Evolutionary conservation across 2,329 filamentous ascomycete genomes (phyloP), one percentile per base, ranked within the genome.

Genomic region (Helotiales sp.): DNA sequence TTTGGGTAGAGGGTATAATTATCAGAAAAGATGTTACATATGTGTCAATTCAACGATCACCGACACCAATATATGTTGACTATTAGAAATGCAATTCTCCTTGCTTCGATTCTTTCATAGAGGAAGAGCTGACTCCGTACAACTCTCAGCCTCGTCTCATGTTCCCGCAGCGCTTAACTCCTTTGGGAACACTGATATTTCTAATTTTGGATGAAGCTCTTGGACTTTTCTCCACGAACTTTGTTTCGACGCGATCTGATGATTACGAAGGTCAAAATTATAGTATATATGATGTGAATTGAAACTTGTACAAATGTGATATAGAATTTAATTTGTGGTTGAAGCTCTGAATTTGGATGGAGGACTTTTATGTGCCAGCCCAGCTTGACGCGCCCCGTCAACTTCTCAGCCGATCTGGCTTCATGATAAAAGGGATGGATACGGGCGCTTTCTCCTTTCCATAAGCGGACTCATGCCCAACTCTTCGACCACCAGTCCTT

Each of bases 341-440:
- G 30, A 37, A 54, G 11, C 60, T 69, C 61, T 55, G 57, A 62
- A 60, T 49, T 59, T 62, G 50, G 52, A 62, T 22, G 26, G 30
- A 52, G 50, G 20, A 50, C 37, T 58, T 17, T 17, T n/a, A 24
- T 24, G 32, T 55, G 24, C 32, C 34, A 32, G 6, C 26, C 45
- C 32, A 59, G 57, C 57, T 52, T 55, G 61, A 26, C 50, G 61
- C 61, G 61, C 22, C 47, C 61, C 47, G 61, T 63, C 49, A 54
- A 45, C 24, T 63, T 57, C 59, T 66, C 64, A 65, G 64, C 63
- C 64, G 43, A 72, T 71, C 70, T 73, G 70, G 70, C 71, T 71
- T 71, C 64, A 72, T 62, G 65, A 62, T 43, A 30, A 57, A 65
- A n/a, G 63, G 63, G 71, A 73, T 70, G 70, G 71, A 73, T 70